These are phyloP conservation scores for Protomyces arabidopsidicola DNA, from an alignment of 1,139 yeast species.

Conservation along the genomic window DNA sequence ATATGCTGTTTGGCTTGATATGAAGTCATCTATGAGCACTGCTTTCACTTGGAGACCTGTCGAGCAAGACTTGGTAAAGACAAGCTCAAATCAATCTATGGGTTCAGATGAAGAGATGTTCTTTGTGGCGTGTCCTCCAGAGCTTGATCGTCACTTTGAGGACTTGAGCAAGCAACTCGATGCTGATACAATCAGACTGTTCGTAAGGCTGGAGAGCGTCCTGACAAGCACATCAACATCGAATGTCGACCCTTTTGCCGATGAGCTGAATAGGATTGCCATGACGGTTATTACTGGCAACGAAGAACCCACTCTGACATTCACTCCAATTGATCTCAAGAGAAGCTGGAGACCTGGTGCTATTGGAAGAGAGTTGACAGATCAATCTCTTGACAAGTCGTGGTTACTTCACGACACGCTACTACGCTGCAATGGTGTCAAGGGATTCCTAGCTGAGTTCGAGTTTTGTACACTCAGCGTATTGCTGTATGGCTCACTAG, in stretches of 20 bases:
- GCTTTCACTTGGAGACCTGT: not conserved
- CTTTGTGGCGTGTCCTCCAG: constrained; percentile 1
- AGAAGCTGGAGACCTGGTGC: constrained; percentile 41
- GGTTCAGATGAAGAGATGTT: not conserved
- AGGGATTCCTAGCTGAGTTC: constrained; percentile 43
- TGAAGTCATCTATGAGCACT: not conserved
- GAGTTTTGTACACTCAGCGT: constrained; percentile 43
- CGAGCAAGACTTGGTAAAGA: not conserved
- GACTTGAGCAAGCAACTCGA: not conserved
- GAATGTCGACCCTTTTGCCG: not conserved
- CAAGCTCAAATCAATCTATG: not conserved
- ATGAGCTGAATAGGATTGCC: not conserved
- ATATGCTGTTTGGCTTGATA: constrained; percentile 13
- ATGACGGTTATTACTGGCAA: not conserved
- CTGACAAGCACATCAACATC: constrained; percentile 15
- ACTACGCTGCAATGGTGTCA: constrained; percentile 1
- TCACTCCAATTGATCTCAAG: constrained; percentile 42
- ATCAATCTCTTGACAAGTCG: constrained; percentile 46
- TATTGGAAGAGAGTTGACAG: constrained; percentile 40
- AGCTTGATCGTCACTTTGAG: not conserved
- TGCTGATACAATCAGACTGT: not conserved
- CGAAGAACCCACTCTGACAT: constrained; percentile 38
- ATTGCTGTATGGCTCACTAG: constrained; percentile 46
- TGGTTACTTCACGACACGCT: constrained; percentile 43
- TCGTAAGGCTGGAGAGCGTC: not conserved